Conservation (phyloP, 2,329 filamentous ascomycete genomes). For the Colletotrichum shisoi region DNA sequence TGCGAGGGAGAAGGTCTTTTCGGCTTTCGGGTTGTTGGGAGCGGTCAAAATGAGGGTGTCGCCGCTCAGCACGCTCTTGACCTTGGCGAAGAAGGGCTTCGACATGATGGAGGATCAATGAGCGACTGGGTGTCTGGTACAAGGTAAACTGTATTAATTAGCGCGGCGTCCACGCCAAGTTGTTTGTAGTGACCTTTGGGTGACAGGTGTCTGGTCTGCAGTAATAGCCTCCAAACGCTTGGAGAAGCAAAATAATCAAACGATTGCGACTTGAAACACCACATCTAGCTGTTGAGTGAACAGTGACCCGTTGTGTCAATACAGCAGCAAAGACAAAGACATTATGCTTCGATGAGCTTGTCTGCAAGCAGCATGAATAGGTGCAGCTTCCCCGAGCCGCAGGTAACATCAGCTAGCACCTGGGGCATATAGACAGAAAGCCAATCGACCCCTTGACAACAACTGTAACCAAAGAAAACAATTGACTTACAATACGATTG, state of each 20-base stretch:
- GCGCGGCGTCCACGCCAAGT: slow-evolving; percentile 6
- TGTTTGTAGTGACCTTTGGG: slow-evolving; percentile 15
- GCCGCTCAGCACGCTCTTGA: slow-evolving; percentile 94
- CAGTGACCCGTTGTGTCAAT: neutral
- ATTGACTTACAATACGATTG: slow-evolving; percentile 13
- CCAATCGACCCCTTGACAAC: neutral
- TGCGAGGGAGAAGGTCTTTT: slow-evolving; percentile 87
- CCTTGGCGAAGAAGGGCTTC: slow-evolving; percentile 71
- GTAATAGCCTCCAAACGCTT: too few relatives aligned
- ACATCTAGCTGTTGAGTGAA: neutral
- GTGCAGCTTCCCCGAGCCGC: slow-evolving; percentile 16
- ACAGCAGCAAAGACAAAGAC: neutral
- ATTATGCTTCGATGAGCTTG: neutral
- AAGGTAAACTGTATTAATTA: slow-evolving; percentile 19
- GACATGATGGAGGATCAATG: slow-evolving; percentile 52
- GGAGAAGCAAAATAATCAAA: neutral
- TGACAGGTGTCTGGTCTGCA: neutral
- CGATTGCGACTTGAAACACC: neutral
- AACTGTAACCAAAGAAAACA: neutral
- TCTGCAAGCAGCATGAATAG: slow-evolving; percentile 29
- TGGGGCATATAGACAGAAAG: neutral
- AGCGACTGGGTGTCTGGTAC: slow-evolving; percentile 22
- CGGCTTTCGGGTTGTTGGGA: slow-evolving; percentile 79
- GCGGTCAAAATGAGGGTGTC: slow-evolving; percentile 88
- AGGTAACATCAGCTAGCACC: slow-evolving; percentile 13